Conservation (phyloP, 331 rosid species). For the Ulmus americana region DNA sequence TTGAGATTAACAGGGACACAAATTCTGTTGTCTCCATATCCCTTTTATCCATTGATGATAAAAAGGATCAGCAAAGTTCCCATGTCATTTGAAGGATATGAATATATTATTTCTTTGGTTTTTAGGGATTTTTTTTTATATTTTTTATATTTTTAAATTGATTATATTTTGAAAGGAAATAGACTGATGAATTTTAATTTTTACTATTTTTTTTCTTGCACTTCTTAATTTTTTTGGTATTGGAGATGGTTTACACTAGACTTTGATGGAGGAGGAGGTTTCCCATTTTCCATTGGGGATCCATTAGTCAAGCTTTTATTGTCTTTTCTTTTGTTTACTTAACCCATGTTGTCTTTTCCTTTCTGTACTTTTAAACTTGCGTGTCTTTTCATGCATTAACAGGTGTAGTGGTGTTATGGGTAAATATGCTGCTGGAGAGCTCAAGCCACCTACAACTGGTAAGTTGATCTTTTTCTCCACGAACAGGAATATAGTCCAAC, state of each 20-base stretch:
- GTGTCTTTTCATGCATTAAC: constrained; percentile 26
- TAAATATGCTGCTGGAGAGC: constrained; percentile 97
- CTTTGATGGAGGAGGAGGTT: neutral
- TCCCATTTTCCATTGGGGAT: neutral
- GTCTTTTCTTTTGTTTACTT: neutral
- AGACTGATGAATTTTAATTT: neutral
- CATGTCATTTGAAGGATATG: neutral
- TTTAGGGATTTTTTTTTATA: neutral
- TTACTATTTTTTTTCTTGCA: neutral
- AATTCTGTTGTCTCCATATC: too few species aligned
- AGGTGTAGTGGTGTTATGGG: constrained; percentile 99
- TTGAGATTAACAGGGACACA: too few species aligned
- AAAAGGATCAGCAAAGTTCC: neutral
- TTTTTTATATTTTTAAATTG: too few species aligned
- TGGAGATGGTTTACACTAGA: neutral
- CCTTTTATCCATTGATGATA: too few species aligned
- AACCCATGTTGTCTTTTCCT: neutral
- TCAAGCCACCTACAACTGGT: constrained; percentile 88
- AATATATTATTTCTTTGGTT: neutral
- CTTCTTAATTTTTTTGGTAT: neutral
- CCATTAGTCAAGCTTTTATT: neutral
- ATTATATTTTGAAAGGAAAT: neutral
- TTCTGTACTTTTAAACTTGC: constrained; percentile 12
- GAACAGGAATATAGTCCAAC: neutral
- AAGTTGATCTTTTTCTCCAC: constrained; percentile 15